phyloP scores from a whole-genome alignment of 2,329 filamentous ascomycete species.

The Colletotrichum endophyticum region DNA sequence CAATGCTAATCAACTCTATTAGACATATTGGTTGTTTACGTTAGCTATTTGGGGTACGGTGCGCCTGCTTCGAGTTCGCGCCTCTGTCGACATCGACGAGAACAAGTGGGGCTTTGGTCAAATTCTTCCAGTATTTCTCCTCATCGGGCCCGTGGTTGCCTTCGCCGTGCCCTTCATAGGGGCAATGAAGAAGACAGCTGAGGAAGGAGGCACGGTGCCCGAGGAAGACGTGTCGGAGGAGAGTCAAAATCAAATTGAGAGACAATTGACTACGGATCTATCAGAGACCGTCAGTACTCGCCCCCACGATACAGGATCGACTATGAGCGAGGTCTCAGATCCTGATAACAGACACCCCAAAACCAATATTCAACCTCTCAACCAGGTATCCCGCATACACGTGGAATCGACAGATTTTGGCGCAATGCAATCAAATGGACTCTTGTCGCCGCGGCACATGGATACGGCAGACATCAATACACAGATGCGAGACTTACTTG shows the following conservation, averaged over 20 bases:
- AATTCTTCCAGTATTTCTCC: background rate
- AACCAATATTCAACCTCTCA: background rate
- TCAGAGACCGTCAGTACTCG: background rate
- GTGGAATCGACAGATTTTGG: background rate
- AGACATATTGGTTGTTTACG: background rate
- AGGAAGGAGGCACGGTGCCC: fast-evolving
- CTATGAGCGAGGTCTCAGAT: background rate
- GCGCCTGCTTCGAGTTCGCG: background rate
- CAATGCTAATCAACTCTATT: background rate
- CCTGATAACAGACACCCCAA: background rate
- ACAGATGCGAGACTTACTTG: background rate
- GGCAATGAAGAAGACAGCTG: background rate
- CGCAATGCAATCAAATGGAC: fast-evolving
- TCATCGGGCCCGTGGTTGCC: background rate
- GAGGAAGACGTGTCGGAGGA: background rate
- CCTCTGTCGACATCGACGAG: background rate
- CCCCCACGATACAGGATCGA: background rate
- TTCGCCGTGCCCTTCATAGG: background rate
- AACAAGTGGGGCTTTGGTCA: background rate
- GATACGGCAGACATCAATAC: background rate
- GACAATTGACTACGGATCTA: background rate
- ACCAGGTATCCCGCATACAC: background rate
- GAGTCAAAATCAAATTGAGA: background rate
- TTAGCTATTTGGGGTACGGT: background rate
- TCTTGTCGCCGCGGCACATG: fast-evolving